These are phyloP conservation scores for Catharanthus roseus DNA, from an alignment of 257 asterid species.

Conservation along the genomic window DNA sequence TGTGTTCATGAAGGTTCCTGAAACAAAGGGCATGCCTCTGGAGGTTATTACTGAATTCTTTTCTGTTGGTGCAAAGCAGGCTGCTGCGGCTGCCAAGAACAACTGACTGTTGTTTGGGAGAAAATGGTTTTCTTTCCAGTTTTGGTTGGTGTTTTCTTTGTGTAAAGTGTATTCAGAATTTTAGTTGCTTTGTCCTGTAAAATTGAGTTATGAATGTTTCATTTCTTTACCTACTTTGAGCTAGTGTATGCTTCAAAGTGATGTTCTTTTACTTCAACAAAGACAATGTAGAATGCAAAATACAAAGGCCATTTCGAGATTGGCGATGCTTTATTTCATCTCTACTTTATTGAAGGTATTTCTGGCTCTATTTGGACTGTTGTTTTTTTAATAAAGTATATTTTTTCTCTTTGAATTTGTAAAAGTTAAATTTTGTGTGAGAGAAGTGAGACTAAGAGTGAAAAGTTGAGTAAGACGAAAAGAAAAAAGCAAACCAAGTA, in stretches of 20 bases:
- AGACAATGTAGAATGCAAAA: not conserved
- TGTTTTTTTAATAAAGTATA: too few relatives aligned
- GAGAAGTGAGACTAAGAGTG: too few relatives aligned
- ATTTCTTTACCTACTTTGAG: not conserved
- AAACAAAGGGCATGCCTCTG: conserved; percentile 80
- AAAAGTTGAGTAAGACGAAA: too few relatives aligned
- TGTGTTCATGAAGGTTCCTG: conserved; percentile 60
- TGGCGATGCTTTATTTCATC: too few relatives aligned
- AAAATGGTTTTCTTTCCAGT: not conserved
- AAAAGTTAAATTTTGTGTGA: too few relatives aligned
- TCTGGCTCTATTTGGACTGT: too few relatives aligned
- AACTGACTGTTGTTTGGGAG: not conserved
- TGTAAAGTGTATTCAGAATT: not conserved
- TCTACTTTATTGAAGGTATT: not conserved
- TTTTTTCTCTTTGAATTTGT: too few relatives aligned
- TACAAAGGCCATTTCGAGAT: not conserved
- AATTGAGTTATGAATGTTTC: not conserved
- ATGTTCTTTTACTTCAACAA: not conserved
- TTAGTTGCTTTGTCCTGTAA: not conserved
- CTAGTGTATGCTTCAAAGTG: not conserved
- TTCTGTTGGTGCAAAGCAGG: conserved; percentile 54
- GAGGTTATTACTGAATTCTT: conserved; percentile 67
- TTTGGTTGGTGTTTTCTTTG: not conserved
- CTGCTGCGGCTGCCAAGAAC: conserved; percentile 15
- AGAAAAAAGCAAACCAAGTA: too few relatives aligned